Base-by-base conservation (phyloP, 2,329 filamentous ascomycete genomes). In the Beauveria pseudobassiana region DNA sequence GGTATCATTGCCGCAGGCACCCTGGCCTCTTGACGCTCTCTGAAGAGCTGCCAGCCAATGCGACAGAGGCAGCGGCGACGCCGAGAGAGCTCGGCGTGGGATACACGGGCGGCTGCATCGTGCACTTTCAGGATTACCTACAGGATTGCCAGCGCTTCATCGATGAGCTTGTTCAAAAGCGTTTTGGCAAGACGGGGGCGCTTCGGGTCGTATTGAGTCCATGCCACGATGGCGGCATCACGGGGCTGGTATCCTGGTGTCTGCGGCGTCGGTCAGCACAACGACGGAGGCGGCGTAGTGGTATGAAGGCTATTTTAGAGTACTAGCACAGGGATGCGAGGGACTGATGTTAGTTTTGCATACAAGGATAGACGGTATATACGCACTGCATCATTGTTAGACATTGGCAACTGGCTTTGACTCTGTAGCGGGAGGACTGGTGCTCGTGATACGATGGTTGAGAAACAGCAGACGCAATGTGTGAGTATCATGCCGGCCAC, bases 51-150 rank as follows among this genome's bases (percentile, higher is more conserved):
- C 76, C 76, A 70, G 20, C 65, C 76, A 43, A 72, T 50, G 62
- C 64, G 14, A 63, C 66, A 16, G 62, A 59, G 7, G 48, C 62
- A 5, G 63, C 64, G 40, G 61, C 52, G n/a, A 63, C 62, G 45
- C 64, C 71, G 63, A 67, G 76, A 64, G 87, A 90, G 67, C 72
- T 93, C 34, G 86, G 90, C 1, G 87, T 93, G 24, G 90, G 89
- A 1, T 93, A 91, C 70, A 91, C 90, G 0, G 90, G 90, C 38
- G 88, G 89, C 7, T 91, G 89, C 69, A 93, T 93, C 63, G 83
- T 86, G n/a, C 85, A 90, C 68, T 91, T 91, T 68, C 89, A 90
- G 53, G 82, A 89, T 67, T 92, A 90, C 73, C 77, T 90, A 48
- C 74, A 77, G 50, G 87, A 88, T 67, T 91, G 87, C 65, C 88